Percentiles rank a stretch among this genome's conserved stretches.
Evolutionary conservation across 2,329 filamentous ascomycete species (phyloP).

Genomic region (Akanthomyces uredinophilus): DNA sequence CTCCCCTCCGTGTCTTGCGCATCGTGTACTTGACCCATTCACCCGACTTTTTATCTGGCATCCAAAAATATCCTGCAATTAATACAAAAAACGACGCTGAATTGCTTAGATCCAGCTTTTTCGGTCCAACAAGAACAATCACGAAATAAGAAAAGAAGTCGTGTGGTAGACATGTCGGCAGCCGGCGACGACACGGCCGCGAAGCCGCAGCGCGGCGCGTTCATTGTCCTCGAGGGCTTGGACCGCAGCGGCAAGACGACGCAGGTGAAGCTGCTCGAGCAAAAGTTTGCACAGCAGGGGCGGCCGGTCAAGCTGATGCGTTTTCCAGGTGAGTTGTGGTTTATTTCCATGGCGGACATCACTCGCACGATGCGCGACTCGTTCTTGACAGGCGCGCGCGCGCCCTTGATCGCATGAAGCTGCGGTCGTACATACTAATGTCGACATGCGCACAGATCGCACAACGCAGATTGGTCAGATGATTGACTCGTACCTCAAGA

Average conservation of each 20-base stretch:
- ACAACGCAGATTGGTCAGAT: conserved; percentile 79
- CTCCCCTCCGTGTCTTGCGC: background rate
- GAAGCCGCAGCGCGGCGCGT: conserved; percentile 52
- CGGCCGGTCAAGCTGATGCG: conserved; percentile 48
- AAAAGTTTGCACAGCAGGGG: conserved; percentile 46
- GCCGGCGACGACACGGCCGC: background rate
- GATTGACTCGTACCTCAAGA: conserved; percentile 78
- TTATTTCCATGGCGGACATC: background rate
- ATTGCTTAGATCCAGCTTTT: background rate
- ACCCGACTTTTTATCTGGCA: background rate
- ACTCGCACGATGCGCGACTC: no score
- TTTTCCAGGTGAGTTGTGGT: conserved; percentile 47
- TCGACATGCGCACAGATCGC: conserved; percentile 54
- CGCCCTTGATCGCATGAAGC: no score
- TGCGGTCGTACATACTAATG: background rate
- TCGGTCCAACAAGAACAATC: no score
- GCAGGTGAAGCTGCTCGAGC: conserved; percentile 67
- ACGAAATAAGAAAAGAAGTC: background rate
- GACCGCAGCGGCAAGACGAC: conserved; percentile 91
- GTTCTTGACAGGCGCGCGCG: no score
- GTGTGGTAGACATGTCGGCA: background rate
- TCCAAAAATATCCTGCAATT: background rate
- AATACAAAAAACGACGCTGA: background rate
- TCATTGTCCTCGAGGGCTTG: conserved; percentile 83
- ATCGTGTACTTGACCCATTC: background rate